Base-by-base conservation (phyloP, 768 basidiomycete species). In the Amanita rubescens region DNA sequence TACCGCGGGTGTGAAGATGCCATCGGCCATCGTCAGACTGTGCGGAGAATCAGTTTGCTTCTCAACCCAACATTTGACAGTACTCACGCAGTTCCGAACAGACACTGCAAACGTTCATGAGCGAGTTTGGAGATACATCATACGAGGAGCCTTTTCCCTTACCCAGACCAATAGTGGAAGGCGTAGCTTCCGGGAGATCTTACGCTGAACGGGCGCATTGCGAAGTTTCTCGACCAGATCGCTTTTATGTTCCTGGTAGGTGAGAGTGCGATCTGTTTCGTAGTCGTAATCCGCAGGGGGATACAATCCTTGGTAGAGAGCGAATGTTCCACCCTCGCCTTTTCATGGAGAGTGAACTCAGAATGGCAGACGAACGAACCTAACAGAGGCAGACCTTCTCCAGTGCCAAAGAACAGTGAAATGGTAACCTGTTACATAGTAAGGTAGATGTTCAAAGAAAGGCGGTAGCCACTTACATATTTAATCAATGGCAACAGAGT, bases 241-340 rank as follows among this genome's bases (percentile, higher is more conserved):
- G 15, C 46, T 17, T 59, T 49, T 32, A 39, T 56, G 49, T 62
- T 33, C 17, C 56, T 62, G 58, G 65, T 74, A 35, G 77, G 80
- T 83, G 39, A 84, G 69, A 0, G 76, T 77, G 27, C 81, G 71
- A 58, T 79, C 79, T 4, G 72, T 72, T 54, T 80, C 76, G 30
- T 67, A 63, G 54, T 77, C 72, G 30, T 70, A 61, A 5, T 71
- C 66, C 6, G 65, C 65, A 0, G 75, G 77, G 12, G 83, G 83
- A 57, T 75, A 83, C 11, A 85, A 62, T 15, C 77, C 76, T 63
- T 82, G 80, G 60, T 71, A 80, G 7, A 85, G 65, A 0, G 84
- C 84, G 58, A 85, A 87, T 3, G 79, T 75, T 6, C 84, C 85
- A 6, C 85, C 85, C 63, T 88, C 85, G 15, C 84, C 82, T 75